Base-by-base conservation (phyloP, 2,329 filamentous ascomycete species). In the Akanthomyces dipterigenus region DNA sequence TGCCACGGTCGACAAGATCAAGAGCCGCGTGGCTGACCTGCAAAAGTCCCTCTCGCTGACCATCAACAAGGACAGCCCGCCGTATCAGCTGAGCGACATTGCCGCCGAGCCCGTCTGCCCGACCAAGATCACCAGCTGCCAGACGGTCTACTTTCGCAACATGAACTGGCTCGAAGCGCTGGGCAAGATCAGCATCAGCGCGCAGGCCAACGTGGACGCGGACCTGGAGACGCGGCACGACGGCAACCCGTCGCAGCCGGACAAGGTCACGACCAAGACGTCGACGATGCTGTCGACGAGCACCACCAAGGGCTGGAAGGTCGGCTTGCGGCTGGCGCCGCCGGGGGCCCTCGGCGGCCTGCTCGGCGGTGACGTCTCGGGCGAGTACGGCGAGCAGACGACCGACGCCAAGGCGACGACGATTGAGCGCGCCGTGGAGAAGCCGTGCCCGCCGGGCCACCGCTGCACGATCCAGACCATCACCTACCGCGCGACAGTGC, bases 401-500 rank as follows among this genome's bases (percentile, higher is more conserved):
- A n/a, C 50, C 12, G 20, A 53, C 5, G 49, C 49, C 31, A 53
- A 22, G 31, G n/a, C 31, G n/a, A 53, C 49, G n/a, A 53, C 31
- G 6, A 14, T 36, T 7, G 49, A 53, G 49, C 49, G 49, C 12
- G 38, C 49, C 1, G 49, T 53, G n/a, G 49, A 53, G 4, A 53
- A 53, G 49, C 22, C 34, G 6, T 53, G 49, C 20, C 49, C 49
- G 5, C 49, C 49, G 5, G 12, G 14, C 20, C 34, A 53, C 50
- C 50, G 50, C 50, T 53, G 50, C 34, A 53, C 50, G 5, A 53
- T 53, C 34, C 50, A 53, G 50, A 53, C 50, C 34, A 53, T 53
- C 3, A 53, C 50, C n/a, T 53, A 53, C 50, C 12, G 24, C 20
- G 50, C 50, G 9, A 53, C 20, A 14, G 16, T 53, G 12, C 34